phyloP scores from a whole-genome alignment of 768 basidiomycete genomes.

The Phanerodontia chrysosporium region DNA sequence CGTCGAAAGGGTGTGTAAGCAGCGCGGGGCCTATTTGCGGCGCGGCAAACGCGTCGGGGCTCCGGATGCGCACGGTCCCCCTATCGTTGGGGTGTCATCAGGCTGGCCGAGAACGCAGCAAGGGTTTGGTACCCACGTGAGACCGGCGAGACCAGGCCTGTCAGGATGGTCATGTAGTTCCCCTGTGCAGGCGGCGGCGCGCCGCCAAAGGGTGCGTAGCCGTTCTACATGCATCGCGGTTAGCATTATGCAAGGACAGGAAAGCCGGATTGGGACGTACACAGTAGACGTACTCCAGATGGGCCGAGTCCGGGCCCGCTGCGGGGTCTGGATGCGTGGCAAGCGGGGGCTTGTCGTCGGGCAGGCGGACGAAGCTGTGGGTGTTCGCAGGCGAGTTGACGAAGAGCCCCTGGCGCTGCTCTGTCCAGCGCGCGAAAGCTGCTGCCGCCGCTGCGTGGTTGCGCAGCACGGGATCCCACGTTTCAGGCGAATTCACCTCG shows the following conservation, averaged over 20 bases:
- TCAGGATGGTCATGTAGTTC: conserved; percentile 10
- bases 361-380: conserved; percentile 10
- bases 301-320: conserved; percentile 14
- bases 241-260: no score
- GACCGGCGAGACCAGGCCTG: conserved; percentile 10
- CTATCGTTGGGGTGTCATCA: background rate
- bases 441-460: conserved; percentile 1
- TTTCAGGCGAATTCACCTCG: conserved; percentile 12
- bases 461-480: conserved; percentile 6
- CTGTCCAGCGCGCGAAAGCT: conserved; percentile 10
- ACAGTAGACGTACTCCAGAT: conserved; percentile 13
- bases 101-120: background rate
- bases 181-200: conserved; percentile 1
- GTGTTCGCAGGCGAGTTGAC: conserved; percentile 4
- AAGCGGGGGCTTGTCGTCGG: conserved; percentile 2
- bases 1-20: conserved; percentile 21
- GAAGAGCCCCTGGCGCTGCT: conserved; percentile 9
- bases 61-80: conserved; percentile 25
- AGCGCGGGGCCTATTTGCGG: conserved; percentile 41
- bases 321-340: conserved; percentile 10
- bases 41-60: conserved; percentile 33
- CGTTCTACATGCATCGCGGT: conserved; percentile 3
- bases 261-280: no score
- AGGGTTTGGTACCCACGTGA: conserved; percentile 7
- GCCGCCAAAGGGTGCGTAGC: conserved; percentile 2